Conservation (phyloP, 305 asterid genomes). For the Solanum aculeatissimum region DNA sequence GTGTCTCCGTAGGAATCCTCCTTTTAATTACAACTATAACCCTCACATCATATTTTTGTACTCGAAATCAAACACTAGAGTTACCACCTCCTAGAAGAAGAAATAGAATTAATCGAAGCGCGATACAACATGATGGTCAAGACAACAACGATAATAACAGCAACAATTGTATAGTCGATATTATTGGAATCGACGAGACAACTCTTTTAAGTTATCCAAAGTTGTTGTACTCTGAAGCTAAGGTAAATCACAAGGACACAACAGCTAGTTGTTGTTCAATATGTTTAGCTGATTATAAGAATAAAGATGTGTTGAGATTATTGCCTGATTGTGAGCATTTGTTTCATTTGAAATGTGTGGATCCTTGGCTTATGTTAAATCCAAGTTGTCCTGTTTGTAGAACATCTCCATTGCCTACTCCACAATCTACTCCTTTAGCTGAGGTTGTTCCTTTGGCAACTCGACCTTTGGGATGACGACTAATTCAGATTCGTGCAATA, state of each 20-base stretch:
- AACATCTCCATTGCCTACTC: slow-evolving; percentile 54
- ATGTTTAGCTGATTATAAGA: slow-evolving; percentile 65
- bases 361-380: slow-evolving; percentile 62
- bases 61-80: slow-evolving; percentile 17
- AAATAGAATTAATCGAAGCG: neutral
- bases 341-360: slow-evolving; percentile 56
- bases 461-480: slow-evolving; percentile 22
- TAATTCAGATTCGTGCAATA: neutral
- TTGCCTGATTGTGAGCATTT: slow-evolving; percentile 69
- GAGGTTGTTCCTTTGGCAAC: slow-evolving; percentile 70
- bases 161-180: slow-evolving; percentile 13
- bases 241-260: slow-evolving; percentile 30
- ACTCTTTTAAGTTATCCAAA: slow-evolving; percentile 63
- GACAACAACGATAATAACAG: neutral
- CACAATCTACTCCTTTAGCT: slow-evolving; percentile 52
- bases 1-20: slow-evolving; percentile 78
- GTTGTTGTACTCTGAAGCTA: slow-evolving; percentile 48
- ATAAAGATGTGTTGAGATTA: slow-evolving; percentile 33
- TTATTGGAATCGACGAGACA: slow-evolving; percentile 59
- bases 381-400: slow-evolving; percentile 76
- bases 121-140: neutral
- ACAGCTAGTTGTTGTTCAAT: slow-evolving; percentile 61
- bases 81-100: neutral
- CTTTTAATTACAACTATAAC: slow-evolving; percentile 83
- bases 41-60: slow-evolving; percentile 75